Percentiles rank a stretch among this genome's conserved stretches.
Conservation (phyloP, 148 eudicot species). For the Persicaria maculosa region DNA sequence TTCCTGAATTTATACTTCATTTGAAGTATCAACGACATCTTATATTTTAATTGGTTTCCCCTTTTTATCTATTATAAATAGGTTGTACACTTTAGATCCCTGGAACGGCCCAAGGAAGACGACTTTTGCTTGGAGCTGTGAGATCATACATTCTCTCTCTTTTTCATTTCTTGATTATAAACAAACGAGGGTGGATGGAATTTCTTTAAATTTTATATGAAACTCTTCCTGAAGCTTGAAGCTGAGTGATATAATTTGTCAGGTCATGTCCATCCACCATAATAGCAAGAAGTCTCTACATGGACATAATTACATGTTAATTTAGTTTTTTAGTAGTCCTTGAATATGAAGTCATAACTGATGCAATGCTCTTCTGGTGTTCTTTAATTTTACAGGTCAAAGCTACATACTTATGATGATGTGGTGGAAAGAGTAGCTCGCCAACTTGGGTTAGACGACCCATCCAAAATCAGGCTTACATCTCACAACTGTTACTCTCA, state of each 20-base stretch:
- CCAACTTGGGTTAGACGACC: slow-evolving; percentile 23
- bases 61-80: slow-evolving; percentile 15
- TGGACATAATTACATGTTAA: neutral
- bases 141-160: slow-evolving; percentile 17
- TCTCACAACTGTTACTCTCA: slow-evolving; percentile 76
- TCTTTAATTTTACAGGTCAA: slow-evolving; percentile 17
- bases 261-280: neutral
- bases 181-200: neutral
- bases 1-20: neutral
- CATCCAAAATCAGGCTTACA: slow-evolving; percentile 25
- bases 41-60: neutral
- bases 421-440: slow-evolving; percentile 21
- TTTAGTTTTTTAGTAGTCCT: neutral
- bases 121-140: slow-evolving; percentile 82
- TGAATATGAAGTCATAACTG: neutral
- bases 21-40: neutral
- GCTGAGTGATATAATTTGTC: neutral
- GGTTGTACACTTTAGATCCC: slow-evolving; percentile 83
- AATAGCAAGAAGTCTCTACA: neutral
- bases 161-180: neutral
- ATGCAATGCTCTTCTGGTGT: neutral
- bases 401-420: slow-evolving; percentile 74
- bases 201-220: neutral
- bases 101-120: slow-evolving; percentile 90
- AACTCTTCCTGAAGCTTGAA: slow-evolving; percentile 1